Conservation (phyloP, 768 basidiomycete genomes). For the Rhizopogon roseolus region DNA sequence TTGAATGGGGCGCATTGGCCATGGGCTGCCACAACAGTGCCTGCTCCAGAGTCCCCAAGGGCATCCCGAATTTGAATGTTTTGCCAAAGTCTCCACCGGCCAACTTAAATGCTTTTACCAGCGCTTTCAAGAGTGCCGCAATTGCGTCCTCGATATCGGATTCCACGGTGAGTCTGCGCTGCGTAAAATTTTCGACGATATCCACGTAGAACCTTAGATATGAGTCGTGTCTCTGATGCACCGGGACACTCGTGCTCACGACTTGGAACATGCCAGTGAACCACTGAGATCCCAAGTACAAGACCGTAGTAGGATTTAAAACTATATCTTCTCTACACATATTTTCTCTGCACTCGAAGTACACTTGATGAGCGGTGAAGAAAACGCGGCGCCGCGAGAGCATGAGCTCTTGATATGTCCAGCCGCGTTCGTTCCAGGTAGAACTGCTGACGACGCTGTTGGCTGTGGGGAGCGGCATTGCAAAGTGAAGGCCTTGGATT, state of each 20-base stretch:
- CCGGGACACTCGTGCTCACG: too few species aligned
- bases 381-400: conserved; percentile 15
- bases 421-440: conserved; percentile 13
- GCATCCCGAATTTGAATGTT: background rate
- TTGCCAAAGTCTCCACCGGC: too few species aligned
- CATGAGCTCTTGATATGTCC: conserved; percentile 16
- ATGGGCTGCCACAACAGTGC: conserved; percentile 19
- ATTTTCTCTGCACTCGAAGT: conserved; percentile 13
- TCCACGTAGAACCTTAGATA: too few species aligned
- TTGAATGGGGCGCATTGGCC: conserved; percentile 1
- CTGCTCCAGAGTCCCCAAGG: conserved; percentile 3
- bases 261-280: too few species aligned
- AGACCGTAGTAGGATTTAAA: background rate
- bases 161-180: too few species aligned
- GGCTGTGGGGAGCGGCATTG: conserved; percentile 12
- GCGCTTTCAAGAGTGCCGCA: too few species aligned
- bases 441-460: conserved; percentile 1
- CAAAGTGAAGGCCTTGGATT: conserved; percentile 15
- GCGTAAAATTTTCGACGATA: too few species aligned
- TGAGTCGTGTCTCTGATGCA: too few species aligned
- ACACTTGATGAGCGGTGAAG: conserved; percentile 15
- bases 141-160: too few species aligned
- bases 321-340: conserved; percentile 17
- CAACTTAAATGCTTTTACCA: too few species aligned
- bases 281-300: too few species aligned